Conservation (phyloP, 2,329 filamentous ascomycete species). For the Pseudogymnoascus sp. region DNA sequence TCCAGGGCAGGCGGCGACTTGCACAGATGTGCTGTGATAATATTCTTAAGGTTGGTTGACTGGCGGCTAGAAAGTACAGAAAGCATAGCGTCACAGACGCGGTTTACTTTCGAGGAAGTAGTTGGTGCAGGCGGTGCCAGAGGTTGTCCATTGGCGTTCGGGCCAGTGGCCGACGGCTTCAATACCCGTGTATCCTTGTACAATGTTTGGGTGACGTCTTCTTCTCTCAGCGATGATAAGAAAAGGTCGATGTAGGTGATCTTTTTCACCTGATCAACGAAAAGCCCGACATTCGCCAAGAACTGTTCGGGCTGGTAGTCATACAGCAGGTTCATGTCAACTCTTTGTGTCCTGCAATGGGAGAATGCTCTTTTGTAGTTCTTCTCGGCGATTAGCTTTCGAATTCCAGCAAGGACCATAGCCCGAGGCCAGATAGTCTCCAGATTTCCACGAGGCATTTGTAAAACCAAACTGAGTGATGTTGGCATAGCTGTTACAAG, state of each 20-base stretch:
- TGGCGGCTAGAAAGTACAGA: constrained; percentile 55
- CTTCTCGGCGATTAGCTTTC: constrained; percentile 68
- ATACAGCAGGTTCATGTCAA: constrained; percentile 96
- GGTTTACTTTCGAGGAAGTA: constrained; percentile 64
- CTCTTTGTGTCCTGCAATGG: constrained; percentile 82
- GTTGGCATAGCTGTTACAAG: constrained; percentile 86
- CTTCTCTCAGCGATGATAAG: constrained; percentile 76
- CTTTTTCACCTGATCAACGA: constrained; percentile 78
- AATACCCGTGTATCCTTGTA: constrained; percentile 74
- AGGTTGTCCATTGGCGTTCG: constrained; percentile 25
- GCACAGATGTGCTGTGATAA: constrained; percentile 90
- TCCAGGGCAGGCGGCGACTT: constrained; percentile 86
- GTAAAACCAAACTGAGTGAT: constrained; percentile 75
- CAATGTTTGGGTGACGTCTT: constrained; percentile 89
- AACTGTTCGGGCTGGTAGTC: constrained; percentile 89
- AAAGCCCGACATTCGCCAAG: constrained; percentile 63
- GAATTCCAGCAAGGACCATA: constrained; percentile 84
- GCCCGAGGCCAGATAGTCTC: constrained; percentile 92
- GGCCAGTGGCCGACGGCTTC: constrained; percentile 9
- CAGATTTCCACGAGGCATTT: constrained; percentile 92
- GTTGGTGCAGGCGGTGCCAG: constrained; percentile 19
- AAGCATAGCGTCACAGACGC: constrained; percentile 79
- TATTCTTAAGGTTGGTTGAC: constrained; percentile 69
- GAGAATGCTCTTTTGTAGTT: constrained; percentile 80
- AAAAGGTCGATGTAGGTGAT: constrained; percentile 83